Conservation (phyloP, 2,329 filamentous ascomycete species). For the Parascedosporium putredinis region DNA sequence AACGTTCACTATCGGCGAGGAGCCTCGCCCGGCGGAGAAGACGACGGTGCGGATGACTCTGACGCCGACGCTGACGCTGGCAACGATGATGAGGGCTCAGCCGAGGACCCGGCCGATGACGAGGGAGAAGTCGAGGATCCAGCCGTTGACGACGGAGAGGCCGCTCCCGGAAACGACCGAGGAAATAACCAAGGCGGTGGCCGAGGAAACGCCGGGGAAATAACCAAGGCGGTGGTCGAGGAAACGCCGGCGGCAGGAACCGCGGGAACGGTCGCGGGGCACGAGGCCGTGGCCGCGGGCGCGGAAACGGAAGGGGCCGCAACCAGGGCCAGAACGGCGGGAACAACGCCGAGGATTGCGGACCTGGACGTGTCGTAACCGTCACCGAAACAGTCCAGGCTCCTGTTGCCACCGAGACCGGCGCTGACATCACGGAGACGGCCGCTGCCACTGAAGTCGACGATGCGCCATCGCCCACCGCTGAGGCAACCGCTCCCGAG, state of each 20-base stretch:
- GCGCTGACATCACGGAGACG: constrained; percentile 1
- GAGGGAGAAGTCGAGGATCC: not conserved
- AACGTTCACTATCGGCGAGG: constrained; percentile 23
- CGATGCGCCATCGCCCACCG: constrained; percentile 5
- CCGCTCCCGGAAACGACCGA: not conserved
- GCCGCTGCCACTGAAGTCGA: not conserved
- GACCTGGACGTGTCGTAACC: not conserved
- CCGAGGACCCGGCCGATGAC: not conserved
- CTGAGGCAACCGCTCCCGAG: constrained; percentile 5
- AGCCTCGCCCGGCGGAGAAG: not conserved
- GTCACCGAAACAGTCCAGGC: constrained; percentile 4
- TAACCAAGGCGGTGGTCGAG: not conserved
- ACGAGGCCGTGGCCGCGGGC: not conserved
- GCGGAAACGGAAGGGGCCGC: constrained; percentile 6
- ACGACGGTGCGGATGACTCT: not conserved
- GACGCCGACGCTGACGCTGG: not conserved
- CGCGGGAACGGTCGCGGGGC: too few species aligned
- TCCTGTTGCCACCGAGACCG: not conserved
- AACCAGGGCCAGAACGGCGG: not conserved
- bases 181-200: constrained; percentile 5
- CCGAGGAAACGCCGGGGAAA: not conserved
- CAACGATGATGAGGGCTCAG: not conserved
- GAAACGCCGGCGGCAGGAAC: not conserved
- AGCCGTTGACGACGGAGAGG: not conserved
- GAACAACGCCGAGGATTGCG: not conserved